phyloP scores from a whole-genome alignment of 768 basidiomycete species.

The Pluteus cervinus region DNA sequence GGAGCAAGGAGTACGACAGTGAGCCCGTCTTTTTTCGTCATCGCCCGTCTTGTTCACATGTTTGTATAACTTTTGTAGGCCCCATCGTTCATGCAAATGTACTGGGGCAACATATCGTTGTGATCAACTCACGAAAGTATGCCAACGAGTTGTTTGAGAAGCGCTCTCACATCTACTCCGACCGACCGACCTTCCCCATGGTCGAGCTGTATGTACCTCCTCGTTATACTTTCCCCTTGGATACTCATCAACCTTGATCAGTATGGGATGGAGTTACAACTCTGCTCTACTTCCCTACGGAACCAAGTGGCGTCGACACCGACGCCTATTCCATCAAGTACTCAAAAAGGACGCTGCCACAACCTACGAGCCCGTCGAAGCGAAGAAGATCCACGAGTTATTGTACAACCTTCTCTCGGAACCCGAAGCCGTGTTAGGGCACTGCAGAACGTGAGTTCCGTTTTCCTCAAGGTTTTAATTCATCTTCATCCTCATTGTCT shows the following conservation, averaged over 20 bases:
- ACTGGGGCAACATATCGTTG: constrained; percentile 28
- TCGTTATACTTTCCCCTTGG: neutral
- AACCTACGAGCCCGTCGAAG: neutral
- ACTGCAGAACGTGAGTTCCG: constrained; percentile 1
- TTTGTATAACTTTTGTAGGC: too few relatives aligned
- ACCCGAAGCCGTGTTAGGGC: neutral
- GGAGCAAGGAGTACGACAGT: constrained; percentile 9
- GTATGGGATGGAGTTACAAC: constrained; percentile 11
- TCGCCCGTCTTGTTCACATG: too few relatives aligned
- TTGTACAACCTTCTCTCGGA: neutral
- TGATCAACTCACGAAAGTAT: constrained; percentile 34
- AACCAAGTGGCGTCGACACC: neutral
- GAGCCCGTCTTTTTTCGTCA: too few relatives aligned
- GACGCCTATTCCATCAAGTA: constrained; percentile 3
- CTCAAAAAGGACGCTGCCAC: neutral
- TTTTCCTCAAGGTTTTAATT: too few relatives aligned
- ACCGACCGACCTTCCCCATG: constrained; percentile 15
- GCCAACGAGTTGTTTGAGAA: constrained; percentile 34
- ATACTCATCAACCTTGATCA: constrained; percentile 1
- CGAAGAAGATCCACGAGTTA: neutral
- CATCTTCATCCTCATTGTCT: neutral
- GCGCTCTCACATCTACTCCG: constrained; percentile 19
- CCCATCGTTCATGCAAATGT: constrained; percentile 26
- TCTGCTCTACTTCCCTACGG: constrained; percentile 6
- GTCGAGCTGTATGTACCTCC: constrained; percentile 12